Percentiles rank a stretch among this genome's conserved stretches.
These are phyloP conservation scores for Vitis rotundifolia DNA, from an alignment of 164 flowering plant genomes.

Conservation along the genomic window DNA sequence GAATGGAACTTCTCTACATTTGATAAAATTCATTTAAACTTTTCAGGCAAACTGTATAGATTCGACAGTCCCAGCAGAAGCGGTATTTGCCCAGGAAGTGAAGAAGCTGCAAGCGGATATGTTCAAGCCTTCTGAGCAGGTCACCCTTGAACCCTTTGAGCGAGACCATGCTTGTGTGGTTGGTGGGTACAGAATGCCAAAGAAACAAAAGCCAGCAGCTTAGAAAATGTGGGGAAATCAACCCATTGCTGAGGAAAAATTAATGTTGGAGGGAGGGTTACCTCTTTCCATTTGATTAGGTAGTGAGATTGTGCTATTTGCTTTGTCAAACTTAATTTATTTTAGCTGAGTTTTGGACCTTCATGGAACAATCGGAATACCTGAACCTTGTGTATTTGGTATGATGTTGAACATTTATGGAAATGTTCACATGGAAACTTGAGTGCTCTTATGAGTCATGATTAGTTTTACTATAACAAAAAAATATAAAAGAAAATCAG, in stretches of 20 bases:
- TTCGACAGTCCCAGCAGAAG: conserved; percentile 85
- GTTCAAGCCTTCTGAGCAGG: conserved; percentile 82
- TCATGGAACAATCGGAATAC: not conserved
- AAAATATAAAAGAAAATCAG: too few species aligned
- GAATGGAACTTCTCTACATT: not conserved
- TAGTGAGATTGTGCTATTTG: too few species aligned
- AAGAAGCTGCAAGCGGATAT: conserved; percentile 83
- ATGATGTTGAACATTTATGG: too few species aligned
- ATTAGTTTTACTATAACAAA: too few species aligned
- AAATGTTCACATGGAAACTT: not conserved
- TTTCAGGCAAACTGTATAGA: conserved; percentile 91
- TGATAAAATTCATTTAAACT: not conserved
- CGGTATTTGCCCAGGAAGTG: conserved; percentile 84
- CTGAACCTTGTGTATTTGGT: too few species aligned
- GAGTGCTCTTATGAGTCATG: not conserved
- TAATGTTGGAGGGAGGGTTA: not conserved
- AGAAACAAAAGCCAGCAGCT: conserved; percentile 62
- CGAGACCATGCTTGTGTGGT: conserved; percentile 99
- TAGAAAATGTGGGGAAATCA: not conserved
- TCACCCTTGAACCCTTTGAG: conserved; percentile 90
- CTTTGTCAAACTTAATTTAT: not conserved
- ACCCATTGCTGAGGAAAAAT: not conserved
- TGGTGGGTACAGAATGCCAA: conserved; percentile 82
- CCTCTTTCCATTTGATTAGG: too few species aligned
- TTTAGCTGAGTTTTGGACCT: not conserved